phyloP scores from a whole-genome alignment of 257 asterid genomes.

The Cordia subcordata region DNA sequence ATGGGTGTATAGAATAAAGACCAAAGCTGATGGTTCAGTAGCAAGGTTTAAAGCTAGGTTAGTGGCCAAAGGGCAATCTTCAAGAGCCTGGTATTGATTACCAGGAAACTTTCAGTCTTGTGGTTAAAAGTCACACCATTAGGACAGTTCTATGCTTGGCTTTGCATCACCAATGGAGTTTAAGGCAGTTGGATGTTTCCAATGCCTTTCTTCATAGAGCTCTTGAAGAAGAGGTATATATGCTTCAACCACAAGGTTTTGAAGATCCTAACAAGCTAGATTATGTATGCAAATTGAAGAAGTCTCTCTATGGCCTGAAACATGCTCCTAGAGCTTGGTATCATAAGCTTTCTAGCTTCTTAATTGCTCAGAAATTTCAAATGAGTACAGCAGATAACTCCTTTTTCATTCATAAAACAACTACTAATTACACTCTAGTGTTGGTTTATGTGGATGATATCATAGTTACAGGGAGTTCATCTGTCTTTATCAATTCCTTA shows the following conservation, averaged over 20 bases:
- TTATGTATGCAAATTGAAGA: neutral
- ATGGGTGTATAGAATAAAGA: neutral
- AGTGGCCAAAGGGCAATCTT: neutral
- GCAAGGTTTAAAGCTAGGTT: neutral
- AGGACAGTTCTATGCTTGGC: neutral
- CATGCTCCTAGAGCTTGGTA: neutral
- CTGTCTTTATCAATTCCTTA: no score
- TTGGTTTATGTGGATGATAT: neutral
- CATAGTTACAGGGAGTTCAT: no score
- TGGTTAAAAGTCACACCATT: neutral
- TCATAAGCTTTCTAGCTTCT: neutral
- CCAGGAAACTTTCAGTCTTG: neutral
- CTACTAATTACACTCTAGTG: neutral
- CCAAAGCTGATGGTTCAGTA: neutral
- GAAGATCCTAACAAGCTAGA: neutral
- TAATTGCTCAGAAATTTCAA: no score
- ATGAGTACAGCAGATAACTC: neutral
- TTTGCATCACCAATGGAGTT: neutral
- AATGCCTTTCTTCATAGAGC: neutral
- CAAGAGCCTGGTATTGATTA: neutral
- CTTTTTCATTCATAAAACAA: no score
- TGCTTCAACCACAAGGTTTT: neutral
- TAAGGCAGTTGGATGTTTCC: neutral
- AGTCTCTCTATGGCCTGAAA: neutral
- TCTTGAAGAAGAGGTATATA: neutral